Conservation (phyloP, 1,284 basidiomycete genomes). For the Kwoniella shivajii region DNA sequence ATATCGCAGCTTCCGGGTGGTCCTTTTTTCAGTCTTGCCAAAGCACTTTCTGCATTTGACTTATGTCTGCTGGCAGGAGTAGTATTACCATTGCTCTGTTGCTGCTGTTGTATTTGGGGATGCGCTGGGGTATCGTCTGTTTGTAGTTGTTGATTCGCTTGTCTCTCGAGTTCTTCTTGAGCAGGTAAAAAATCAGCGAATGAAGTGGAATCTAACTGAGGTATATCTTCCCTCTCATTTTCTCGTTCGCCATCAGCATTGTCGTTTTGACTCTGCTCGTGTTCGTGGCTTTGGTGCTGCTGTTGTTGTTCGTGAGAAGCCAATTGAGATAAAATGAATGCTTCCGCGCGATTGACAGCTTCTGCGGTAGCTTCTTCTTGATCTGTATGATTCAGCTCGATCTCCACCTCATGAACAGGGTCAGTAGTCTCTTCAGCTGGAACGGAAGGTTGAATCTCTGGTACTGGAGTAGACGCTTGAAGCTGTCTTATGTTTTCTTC, state of each 20-base stretch:
- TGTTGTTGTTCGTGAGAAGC: constrained; percentile 1
- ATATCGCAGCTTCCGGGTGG: constrained; percentile 50
- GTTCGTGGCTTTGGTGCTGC: neutral
- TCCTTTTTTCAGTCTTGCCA: constrained; percentile 41
- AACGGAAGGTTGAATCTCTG: neutral
- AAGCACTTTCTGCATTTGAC: constrained; percentile 12
- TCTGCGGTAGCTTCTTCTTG: constrained; percentile 19
- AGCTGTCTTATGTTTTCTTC: neutral
- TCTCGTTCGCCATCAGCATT: neutral
- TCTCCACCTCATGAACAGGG: neutral
- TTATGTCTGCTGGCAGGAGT: neutral
- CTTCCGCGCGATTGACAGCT: constrained; percentile 30
- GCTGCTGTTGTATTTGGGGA: neutral
- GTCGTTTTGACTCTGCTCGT: neutral
- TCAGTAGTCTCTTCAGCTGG: neutral
- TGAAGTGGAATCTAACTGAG: constrained; percentile 24
- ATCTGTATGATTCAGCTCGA: neutral
- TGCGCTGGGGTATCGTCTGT: neutral
- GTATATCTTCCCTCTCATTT: neutral
- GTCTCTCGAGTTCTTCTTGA: constrained; percentile 19
- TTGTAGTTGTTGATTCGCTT: constrained; percentile 7
- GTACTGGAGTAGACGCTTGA: too few species aligned
- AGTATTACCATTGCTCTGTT: too few species aligned
- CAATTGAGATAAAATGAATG: constrained; percentile 37
- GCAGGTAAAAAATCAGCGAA: constrained; percentile 40